A percentile compares a stretch with the other conserved stretches of the same genome.
Conservation (phyloP, 805 yeast species). For the Candida maesae region DNA sequence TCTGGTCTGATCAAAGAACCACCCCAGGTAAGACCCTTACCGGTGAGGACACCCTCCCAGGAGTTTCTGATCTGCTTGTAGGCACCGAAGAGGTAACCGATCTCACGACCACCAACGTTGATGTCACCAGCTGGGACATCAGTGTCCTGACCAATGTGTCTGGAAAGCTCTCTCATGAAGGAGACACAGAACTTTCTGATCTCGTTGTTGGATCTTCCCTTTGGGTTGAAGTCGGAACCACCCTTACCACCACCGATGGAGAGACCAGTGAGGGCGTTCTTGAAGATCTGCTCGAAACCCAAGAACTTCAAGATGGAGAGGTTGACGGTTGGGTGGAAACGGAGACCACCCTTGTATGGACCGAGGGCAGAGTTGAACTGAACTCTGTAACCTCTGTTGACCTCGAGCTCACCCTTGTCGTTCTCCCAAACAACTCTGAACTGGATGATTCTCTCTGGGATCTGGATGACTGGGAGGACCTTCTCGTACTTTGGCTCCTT, state of each 20-base stretch:
- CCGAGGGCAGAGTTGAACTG: slow-evolving; percentile 98
- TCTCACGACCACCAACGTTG: slow-evolving; percentile 86
- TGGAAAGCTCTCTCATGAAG: slow-evolving; percentile 91
- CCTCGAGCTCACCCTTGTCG: slow-evolving; percentile 86
- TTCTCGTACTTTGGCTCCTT: slow-evolving; percentile 87
- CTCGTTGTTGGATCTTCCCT: slow-evolving; percentile 88
- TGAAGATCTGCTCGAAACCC: slow-evolving; percentile 98
- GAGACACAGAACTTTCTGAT: slow-evolving; percentile 96
- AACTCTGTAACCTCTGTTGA: slow-evolving; percentile 96
- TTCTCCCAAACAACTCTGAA: slow-evolving; percentile 99
- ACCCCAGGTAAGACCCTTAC: slow-evolving; percentile 98
- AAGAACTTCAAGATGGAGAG: slow-evolving; percentile 91
- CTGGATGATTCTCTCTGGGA: slow-evolving; percentile 94
- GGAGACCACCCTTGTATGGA: slow-evolving; percentile 98
- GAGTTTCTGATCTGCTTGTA: slow-evolving; percentile 87
- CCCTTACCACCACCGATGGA: slow-evolving; percentile 99
- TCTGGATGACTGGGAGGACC: slow-evolving; percentile 83
- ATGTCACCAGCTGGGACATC: slow-evolving; percentile 99
- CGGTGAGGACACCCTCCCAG: slow-evolving; percentile 97
- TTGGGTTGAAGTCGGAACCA: slow-evolving; percentile 97
- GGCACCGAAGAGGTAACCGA: slow-evolving; percentile 89
- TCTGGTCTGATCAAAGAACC: slow-evolving; percentile 98
- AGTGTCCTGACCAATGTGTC: slow-evolving; percentile 95
- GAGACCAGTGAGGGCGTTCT: slow-evolving; percentile 95
- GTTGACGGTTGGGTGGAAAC: slow-evolving; percentile 97